These are phyloP conservation scores for Yamadazyma kitorensis DNA, from an alignment of 805 yeast species.

Conservation along the genomic window DNA sequence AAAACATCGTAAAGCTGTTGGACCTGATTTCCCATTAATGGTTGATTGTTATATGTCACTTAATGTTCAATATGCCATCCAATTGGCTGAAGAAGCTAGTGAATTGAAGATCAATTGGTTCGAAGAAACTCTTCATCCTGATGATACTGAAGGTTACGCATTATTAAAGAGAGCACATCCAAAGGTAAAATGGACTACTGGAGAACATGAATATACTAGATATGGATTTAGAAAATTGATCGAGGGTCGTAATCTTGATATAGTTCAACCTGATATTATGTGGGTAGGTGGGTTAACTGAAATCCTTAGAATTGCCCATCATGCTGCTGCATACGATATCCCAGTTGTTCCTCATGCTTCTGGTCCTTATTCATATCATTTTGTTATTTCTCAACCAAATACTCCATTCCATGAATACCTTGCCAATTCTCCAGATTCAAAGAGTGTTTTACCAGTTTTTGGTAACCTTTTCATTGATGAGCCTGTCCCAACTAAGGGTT, in stretches of 20 bases:
- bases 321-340: constrained; percentile 52
- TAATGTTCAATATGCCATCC: constrained; percentile 47
- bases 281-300: constrained; percentile 55
- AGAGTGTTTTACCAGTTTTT: constrained; percentile 44
- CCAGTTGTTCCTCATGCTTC: constrained; percentile 55
- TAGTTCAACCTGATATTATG: constrained; percentile 52
- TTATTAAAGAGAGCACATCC: constrained; percentile 47
- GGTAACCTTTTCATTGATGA: constrained; percentile 46
- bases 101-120: constrained; percentile 52
- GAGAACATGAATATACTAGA: constrained; percentile 52
- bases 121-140: constrained; percentile 52
- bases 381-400: constrained; percentile 47
- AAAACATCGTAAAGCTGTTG: constrained; percentile 44
- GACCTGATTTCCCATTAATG: constrained; percentile 53
- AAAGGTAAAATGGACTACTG: constrained; percentile 48
- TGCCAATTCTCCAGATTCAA: constrained; percentile 49
- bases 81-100: constrained; percentile 41
- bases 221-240: constrained; percentile 51
- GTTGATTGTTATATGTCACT: constrained; percentile 54
- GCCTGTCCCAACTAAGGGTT: constrained; percentile 46
- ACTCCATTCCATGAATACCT: constrained; percentile 53
- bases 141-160: constrained; percentile 48
- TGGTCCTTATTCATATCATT: constrained; percentile 53
- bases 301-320: constrained; percentile 43
- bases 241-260: constrained; percentile 47